A percentile compares a stretch with the other conserved stretches of the same genome.
Evolutionary conservation across 306 rosid genomes (phyloP).

Genomic region (Rubus parviflorus): DNA sequence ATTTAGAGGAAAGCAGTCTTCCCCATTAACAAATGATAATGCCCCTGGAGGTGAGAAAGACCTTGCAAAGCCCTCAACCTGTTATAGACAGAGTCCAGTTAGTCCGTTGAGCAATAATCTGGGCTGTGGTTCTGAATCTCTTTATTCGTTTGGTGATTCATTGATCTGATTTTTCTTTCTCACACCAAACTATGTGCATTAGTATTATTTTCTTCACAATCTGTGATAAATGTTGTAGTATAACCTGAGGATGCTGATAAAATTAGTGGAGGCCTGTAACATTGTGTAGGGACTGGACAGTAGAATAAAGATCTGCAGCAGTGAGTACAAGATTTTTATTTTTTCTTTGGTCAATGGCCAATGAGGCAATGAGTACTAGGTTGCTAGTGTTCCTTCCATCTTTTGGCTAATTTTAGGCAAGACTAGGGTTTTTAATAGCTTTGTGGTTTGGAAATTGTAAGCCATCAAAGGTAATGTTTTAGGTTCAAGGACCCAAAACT

Average conservation of each 20-base stretch:
- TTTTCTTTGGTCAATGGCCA: neutral
- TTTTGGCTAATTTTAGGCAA: too few relatives aligned
- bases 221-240: neutral
- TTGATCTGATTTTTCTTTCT: neutral
- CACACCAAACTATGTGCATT: neutral
- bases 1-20: conserved; percentile 49
- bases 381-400: neutral
- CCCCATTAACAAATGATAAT: conserved; percentile 12
- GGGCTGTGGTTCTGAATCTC: conserved; percentile 12
- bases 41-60: conserved; percentile 26
- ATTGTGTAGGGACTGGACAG: neutral
- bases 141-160: conserved; percentile 1
- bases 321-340: too few relatives aligned
- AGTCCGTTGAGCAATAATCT: conserved; percentile 36
- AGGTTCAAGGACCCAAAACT: neutral
- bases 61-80: conserved; percentile 22
- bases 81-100: conserved; percentile 18
- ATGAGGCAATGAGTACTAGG: neutral
- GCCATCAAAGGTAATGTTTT: neutral
- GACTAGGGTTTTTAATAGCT: too few relatives aligned
- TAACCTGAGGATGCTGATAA: neutral
- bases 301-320: neutral
- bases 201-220: neutral
- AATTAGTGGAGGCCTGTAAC: neutral
- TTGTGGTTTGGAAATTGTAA: too few relatives aligned